phyloP scores from a whole-genome alignment of 148 eudicot species.

The Camellia lanceoleosa region DNA sequence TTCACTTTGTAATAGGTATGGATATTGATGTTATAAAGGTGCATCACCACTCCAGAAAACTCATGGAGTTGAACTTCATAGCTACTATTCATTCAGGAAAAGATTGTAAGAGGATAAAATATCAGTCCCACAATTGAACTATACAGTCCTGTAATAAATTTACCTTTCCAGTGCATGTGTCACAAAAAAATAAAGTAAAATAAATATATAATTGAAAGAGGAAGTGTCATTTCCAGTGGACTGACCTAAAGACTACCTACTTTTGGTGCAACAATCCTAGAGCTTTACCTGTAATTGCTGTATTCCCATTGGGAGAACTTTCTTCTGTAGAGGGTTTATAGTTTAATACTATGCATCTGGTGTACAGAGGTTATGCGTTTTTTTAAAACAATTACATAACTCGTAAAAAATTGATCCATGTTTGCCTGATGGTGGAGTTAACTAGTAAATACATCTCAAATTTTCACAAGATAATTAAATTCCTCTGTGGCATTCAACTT shows the following conservation, averaged over 20 bases:
- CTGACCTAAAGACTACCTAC: background rate
- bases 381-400: too few relatives aligned
- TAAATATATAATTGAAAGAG: background rate
- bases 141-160: background rate
- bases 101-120: background rate
- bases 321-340: too few relatives aligned
- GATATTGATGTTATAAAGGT: background rate
- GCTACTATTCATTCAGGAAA: background rate
- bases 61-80: background rate
- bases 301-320: too few relatives aligned
- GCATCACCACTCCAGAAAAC: background rate
- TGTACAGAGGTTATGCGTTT: too few relatives aligned
- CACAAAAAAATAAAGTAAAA: background rate
- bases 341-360: too few relatives aligned
- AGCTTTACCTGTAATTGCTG: too few relatives aligned
- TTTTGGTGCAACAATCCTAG: background rate
- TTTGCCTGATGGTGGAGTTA: background rate
- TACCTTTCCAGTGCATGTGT: background rate
- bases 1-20: background rate
- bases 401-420: background rate
- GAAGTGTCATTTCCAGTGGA: background rate
- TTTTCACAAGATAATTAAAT: background rate
- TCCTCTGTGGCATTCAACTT: background rate
- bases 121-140: background rate
- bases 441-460: background rate